phyloP scores from a whole-genome alignment of 495 filamentous ascomycete genomes.

The Penicillium macrosclerotiorum region DNA sequence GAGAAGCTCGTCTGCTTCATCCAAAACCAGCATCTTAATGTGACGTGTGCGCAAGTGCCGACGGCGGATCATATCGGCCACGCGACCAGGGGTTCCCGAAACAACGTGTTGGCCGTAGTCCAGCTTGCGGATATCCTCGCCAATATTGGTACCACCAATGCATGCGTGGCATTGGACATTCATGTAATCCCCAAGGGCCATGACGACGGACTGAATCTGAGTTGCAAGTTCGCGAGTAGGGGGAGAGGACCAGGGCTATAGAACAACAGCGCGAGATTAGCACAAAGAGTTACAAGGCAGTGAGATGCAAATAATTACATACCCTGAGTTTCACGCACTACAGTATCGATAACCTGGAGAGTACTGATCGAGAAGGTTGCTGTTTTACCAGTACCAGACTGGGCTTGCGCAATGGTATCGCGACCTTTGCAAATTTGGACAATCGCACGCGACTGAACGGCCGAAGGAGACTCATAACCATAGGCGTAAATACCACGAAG shows the following conservation, averaged over 20 bases:
- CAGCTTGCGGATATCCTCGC: slow-evolving; percentile 95
- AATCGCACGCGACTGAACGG: slow-evolving; percentile 95
- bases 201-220: slow-evolving; percentile 96
- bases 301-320: slow-evolving; percentile 4
- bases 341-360: slow-evolving; percentile 88
- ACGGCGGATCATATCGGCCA: slow-evolving; percentile 98
- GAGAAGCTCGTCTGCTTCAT: slow-evolving; percentile 91
- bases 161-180: slow-evolving; percentile 98
- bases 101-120: slow-evolving; percentile 97
- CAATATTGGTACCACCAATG: slow-evolving; percentile 96
- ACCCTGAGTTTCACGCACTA: slow-evolving; percentile 80
- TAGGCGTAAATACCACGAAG: slow-evolving; percentile 98
- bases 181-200: slow-evolving; percentile 99
- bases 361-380: slow-evolving; percentile 98
- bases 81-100: slow-evolving; percentile 90
- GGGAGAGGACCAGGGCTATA: slow-evolving; percentile 85
- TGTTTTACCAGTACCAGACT: slow-evolving; percentile 98
- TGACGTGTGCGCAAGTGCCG: slow-evolving; percentile 87
- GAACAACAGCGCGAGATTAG: slow-evolving; percentile 14
- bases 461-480: slow-evolving; percentile 95
- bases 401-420: slow-evolving; percentile 98
- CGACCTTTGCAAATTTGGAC: slow-evolving; percentile 98
- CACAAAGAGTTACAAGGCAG: background rate
- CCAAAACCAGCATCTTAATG: slow-evolving; percentile 99
- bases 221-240: slow-evolving; percentile 96